Evolutionary conservation across 1,284 basidiomycete species (phyloP).

Genomic region (Malassezia equina): DNA sequence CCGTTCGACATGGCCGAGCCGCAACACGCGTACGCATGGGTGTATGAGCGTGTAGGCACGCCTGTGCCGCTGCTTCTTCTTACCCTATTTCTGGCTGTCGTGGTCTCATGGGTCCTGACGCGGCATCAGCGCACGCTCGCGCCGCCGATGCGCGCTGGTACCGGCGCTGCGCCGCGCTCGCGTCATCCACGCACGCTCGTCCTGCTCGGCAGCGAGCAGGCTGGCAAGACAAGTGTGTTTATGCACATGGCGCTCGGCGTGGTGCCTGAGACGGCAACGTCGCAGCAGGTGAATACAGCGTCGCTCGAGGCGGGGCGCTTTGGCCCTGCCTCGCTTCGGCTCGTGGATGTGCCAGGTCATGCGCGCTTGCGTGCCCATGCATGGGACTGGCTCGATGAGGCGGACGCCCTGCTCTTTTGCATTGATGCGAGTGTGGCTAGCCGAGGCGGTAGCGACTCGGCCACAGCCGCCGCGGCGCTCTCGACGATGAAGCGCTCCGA

Average conservation of each 20-base stretch:
- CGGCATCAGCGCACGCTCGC: too few relatives aligned
- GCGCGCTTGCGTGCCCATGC: slow-evolving; percentile 29
- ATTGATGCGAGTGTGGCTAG: slow-evolving; percentile 38
- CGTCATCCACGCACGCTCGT: slow-evolving; percentile 22
- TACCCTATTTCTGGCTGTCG: not conserved
- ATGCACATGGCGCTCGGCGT: slow-evolving; percentile 28
- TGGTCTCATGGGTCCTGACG: too few relatives aligned
- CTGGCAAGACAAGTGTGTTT: slow-evolving; percentile 41
- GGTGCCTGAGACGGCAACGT: slow-evolving; percentile 26
- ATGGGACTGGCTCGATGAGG: slow-evolving; percentile 24
- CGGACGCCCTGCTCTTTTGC: slow-evolving; percentile 40
- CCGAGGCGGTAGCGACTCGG: slow-evolving; percentile 18
- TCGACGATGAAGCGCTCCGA: slow-evolving; percentile 11
- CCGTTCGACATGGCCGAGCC: not conserved
- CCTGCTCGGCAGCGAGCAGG: slow-evolving; percentile 29
- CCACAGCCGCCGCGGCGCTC: slow-evolving; percentile 6
- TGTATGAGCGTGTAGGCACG: not conserved
- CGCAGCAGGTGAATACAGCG: slow-evolving; percentile 26
- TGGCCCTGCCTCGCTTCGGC: slow-evolving; percentile 15
- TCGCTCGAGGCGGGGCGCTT: not conserved
- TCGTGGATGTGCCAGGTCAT: slow-evolving; percentile 41
- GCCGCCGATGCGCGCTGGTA: not conserved
- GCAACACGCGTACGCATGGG: not conserved
- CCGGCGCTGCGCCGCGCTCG: not conserved
- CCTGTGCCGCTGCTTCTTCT: not conserved